These are phyloP conservation scores for Martensiomyces pterosporus DNA, from an alignment of 192 early-diverging fungal genomes.

Conservation along the genomic window DNA sequence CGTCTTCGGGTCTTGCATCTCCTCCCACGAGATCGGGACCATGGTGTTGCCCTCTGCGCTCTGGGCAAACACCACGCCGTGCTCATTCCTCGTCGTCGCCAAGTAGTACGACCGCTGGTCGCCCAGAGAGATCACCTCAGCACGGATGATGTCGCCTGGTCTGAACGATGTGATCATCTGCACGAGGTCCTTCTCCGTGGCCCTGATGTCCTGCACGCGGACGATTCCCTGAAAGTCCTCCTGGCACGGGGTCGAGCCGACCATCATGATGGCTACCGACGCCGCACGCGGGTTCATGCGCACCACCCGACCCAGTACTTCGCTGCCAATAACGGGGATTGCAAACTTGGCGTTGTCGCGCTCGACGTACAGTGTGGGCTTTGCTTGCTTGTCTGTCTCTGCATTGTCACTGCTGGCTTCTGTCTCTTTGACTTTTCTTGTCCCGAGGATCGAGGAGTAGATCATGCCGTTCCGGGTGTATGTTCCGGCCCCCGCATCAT, in stretches of 20 bases:
- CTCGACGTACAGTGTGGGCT: constrained; percentile 52
- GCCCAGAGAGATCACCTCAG: constrained; percentile 85
- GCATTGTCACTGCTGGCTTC: neutral
- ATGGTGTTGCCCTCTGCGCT: constrained; percentile 79
- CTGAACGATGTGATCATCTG: constrained; percentile 87
- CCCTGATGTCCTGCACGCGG: constrained; percentile 88
- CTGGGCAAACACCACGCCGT: constrained; percentile 91
- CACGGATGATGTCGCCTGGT: constrained; percentile 90
- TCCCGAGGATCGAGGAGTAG: constrained; percentile 58
- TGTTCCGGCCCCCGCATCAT: constrained; percentile 63
- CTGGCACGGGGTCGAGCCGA: constrained; percentile 68
- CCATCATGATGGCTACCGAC: constrained; percentile 87
- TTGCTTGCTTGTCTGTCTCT: constrained; percentile 9
- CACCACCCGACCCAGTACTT: constrained; percentile 80
- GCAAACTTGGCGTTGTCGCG: constrained; percentile 62
- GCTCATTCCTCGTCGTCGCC: constrained; percentile 88
- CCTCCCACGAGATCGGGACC: constrained; percentile 95
- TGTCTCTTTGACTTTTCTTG: constrained; percentile 10
- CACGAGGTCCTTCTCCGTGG: constrained; percentile 91
- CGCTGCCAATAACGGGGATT: constrained; percentile 70
- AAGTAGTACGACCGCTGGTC: constrained; percentile 88
- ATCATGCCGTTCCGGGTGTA: constrained; percentile 67
- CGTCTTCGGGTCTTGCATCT: constrained; percentile 96
- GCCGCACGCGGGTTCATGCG: constrained; percentile 88
- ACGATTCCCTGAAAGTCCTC: constrained; percentile 92